These are phyloP conservation scores for Nicotiana rustica DNA, from an alignment of 305 asterid species.

Conservation along the genomic window DNA sequence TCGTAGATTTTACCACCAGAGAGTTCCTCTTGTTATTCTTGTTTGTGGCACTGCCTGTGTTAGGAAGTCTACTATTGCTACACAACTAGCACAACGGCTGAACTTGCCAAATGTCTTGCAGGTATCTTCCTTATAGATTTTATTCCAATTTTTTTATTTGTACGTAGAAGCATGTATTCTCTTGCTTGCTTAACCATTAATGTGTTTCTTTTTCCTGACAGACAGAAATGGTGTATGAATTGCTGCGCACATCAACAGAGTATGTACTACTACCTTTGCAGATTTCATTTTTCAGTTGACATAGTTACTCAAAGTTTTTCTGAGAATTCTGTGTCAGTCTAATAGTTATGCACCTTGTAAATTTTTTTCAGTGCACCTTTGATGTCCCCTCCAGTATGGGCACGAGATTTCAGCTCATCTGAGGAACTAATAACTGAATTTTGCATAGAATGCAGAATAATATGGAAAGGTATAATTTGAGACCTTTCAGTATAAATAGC, in stretches of 20 bases:
- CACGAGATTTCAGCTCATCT: constrained; percentile 76
- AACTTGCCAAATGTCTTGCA: constrained; percentile 95
- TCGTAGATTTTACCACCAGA: constrained; percentile 86
- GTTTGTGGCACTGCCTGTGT: constrained; percentile 98
- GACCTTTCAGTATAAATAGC: constrained; percentile 26
- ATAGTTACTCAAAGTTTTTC: not conserved
- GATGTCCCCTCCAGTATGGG: constrained; percentile 86
- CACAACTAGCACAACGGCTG: constrained; percentile 94
- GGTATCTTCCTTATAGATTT: constrained; percentile 46
- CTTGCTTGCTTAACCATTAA: not conserved
- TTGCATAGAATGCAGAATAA: constrained; percentile 94
- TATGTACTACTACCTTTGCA: constrained; percentile 49
- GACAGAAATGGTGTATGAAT: constrained; percentile 96
- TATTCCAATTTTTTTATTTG: constrained; percentile 36
- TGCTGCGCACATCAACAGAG: constrained; percentile 94
- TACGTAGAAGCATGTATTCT: not conserved
- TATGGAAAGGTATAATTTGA: constrained; percentile 73
- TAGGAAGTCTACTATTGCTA: constrained; percentile 95
- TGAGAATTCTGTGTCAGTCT: not conserved
- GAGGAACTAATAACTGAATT: constrained; percentile 93
- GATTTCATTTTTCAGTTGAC: constrained; percentile 24
- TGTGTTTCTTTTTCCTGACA: constrained; percentile 46
- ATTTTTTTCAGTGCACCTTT: constrained; percentile 81
- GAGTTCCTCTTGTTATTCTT: constrained; percentile 96
- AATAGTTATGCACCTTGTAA: constrained; percentile 11